A percentile compares a stretch with the other conserved stretches of the same genome.
Conservation (phyloP, 75 land plant genomes). For the Pinus taeda region DNA sequence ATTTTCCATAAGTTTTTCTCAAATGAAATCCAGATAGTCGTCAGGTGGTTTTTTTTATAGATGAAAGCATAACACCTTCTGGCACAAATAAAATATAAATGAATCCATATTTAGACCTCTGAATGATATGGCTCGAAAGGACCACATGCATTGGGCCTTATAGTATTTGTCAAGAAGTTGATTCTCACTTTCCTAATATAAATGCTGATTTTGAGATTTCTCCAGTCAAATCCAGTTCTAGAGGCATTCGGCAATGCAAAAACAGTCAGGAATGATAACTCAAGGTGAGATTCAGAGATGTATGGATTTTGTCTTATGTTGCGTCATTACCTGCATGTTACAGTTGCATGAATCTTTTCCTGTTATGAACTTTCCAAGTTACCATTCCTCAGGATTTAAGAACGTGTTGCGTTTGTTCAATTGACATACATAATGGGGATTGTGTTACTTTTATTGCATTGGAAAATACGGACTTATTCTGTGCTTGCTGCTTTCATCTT, state of each 20-base stretch:
- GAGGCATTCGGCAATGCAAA: conserved; percentile 99
- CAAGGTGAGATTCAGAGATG: conserved; percentile 50
- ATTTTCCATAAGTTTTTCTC: neutral
- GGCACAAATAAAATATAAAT: neutral
- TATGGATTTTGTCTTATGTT: neutral
- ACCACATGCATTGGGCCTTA: neutral
- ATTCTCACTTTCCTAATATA: neutral
- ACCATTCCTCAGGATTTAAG: no score
- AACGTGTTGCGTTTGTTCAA: neutral
- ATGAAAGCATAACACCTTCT: neutral
- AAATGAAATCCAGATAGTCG: neutral
- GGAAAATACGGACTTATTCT: no score
- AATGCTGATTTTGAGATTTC: neutral
- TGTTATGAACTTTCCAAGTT: neutral
- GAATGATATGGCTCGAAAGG: neutral
- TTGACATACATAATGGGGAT: neutral
- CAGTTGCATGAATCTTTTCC: neutral
- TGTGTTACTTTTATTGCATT: no score
- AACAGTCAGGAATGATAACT: conserved; percentile 95
- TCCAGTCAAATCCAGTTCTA: conserved; percentile 95
- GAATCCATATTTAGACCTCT: neutral
- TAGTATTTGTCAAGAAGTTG: no score
- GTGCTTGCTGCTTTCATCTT: no score
- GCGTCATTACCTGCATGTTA: neutral
- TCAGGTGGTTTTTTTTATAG: neutral